Evolutionary conservation across 2,329 filamentous ascomycete species (phyloP).

Genomic region (Curvularia lunata): DNA sequence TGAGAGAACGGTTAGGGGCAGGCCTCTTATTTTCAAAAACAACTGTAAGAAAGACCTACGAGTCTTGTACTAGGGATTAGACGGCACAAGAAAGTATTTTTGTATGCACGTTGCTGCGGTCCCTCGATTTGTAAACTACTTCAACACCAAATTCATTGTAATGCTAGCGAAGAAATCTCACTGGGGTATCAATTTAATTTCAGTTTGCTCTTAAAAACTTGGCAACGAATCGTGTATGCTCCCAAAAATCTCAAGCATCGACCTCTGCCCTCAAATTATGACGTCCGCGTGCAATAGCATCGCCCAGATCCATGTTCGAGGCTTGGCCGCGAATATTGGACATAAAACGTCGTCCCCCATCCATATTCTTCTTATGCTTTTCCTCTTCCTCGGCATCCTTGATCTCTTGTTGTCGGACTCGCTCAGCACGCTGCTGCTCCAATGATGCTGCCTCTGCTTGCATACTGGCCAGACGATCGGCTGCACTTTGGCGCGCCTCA

Average conservation of each 20-base stretch:
- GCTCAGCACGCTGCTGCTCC: slow-evolving; percentile 43
- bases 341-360: slow-evolving; percentile 36
- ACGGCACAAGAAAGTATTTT: neutral
- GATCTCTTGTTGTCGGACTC: slow-evolving; percentile 39
- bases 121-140: neutral
- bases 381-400: slow-evolving; percentile 45
- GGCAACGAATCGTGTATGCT: neutral
- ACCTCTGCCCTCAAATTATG: slow-evolving; percentile 25
- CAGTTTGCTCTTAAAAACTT: neutral
- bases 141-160: neutral
- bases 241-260: slow-evolving; percentile 17
- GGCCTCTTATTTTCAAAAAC: neutral
- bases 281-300: slow-evolving; percentile 39
- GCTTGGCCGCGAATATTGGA: slow-evolving; percentile 32
- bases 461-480: slow-evolving; percentile 44
- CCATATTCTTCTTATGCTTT: slow-evolving; percentile 31
- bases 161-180: neutral
- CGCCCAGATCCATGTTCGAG: slow-evolving; percentile 35
- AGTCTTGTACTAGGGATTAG: neutral
- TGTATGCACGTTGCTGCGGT: neutral
- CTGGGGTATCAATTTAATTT: slow-evolving; percentile 20
- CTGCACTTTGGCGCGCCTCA: slow-evolving; percentile 26
- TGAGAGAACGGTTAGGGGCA: neutral
- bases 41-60: neutral
- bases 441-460: slow-evolving; percentile 43